phyloP scores from a whole-genome alignment of 202 grass and related monocot species.

The Brachypodium distachyon region DNA sequence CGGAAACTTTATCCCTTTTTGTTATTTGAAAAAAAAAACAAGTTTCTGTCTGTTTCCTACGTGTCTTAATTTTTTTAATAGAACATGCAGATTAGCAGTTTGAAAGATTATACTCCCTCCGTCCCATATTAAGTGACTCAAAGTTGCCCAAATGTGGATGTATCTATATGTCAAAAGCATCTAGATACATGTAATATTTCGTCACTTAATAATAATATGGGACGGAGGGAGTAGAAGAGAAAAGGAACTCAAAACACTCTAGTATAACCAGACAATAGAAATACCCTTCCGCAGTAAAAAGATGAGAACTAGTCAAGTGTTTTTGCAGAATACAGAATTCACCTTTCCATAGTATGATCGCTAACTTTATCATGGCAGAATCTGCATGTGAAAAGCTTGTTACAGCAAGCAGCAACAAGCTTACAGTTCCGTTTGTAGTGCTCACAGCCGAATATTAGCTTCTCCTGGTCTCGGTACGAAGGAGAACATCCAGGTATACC shows the following conservation, averaged over 20 bases:
- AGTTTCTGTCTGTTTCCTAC: neutral
- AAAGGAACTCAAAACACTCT: constrained; percentile 8
- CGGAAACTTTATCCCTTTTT: neutral
- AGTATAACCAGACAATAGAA: neutral
- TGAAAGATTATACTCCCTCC: no score
- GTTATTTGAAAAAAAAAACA: neutral
- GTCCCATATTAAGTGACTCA: no score
- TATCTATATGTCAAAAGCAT: no score
- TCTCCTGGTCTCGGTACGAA: constrained; percentile 63
- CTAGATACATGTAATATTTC: no score
- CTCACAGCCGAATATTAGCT: constrained; percentile 76
- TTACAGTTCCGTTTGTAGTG: constrained; percentile 98
- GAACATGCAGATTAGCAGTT: neutral
- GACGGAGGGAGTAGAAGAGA: no score
- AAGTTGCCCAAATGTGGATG: no score
- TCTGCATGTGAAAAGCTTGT: constrained; percentile 86
- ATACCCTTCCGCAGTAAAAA: neutral
- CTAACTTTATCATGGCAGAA: constrained; percentile 99
- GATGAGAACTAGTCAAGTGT: constrained; percentile 4
- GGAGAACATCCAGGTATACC: constrained; percentile 53
- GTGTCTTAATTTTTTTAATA: neutral
- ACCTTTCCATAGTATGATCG: constrained; percentile 92
- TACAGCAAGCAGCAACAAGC: constrained; percentile 81
- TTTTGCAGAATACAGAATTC: constrained; percentile 9
- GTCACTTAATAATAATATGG: no score